Base-by-base conservation (phyloP, 2,329 filamentous ascomycete species). In the Colletotrichum sp. region DNA sequence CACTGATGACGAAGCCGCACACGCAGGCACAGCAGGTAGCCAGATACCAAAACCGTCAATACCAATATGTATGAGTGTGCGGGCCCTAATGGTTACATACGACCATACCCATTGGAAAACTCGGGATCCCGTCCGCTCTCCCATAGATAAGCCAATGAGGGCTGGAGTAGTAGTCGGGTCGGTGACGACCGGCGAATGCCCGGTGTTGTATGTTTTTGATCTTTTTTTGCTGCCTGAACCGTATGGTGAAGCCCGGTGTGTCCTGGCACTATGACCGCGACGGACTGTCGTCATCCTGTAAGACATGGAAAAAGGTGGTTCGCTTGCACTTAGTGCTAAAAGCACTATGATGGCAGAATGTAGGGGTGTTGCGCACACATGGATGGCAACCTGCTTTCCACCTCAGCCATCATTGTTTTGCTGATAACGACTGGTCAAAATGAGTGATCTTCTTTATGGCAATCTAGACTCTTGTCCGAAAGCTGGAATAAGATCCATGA, bases 51-150 rank as follows among this genome's bases (percentile, higher is more conserved):
- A n/a, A 1, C 9, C 2, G 4, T n/a, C n/a, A 15, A 55, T 26
- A 9, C 52, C 52, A 2, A 15, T 26, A 57, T 57, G 0, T 15
- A 26, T 15, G 12, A 10, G n/a, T 24, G 12, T 10, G 7, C 12
- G 8, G 10, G 5, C 8, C 1, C 1, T 1, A 0, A 16, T 0
- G 2, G 7, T 0, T 8, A 28, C 52, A 57, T 57, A 57, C 21
- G 52, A 57, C 52, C 52, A 57, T 28, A 49, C 39, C 39, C 18
- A 49, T 49, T 49, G 39, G 39, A 49, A n/a, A 49, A 49, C 39
- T 49, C 39, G 39, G 39, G 39, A 49, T 49, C 39, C 39, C 18
- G 39, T 49, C 39, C 39, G 39, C 39, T 39, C n/a, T n/a, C n/a
- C n/a, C n/a, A n/a, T n/a, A n/a, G n/a, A n/a, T n/a, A n/a, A n/a